phyloP scores from a whole-genome alignment of 257 asterid genomes.

The Orobanche coerulescens region DNA sequence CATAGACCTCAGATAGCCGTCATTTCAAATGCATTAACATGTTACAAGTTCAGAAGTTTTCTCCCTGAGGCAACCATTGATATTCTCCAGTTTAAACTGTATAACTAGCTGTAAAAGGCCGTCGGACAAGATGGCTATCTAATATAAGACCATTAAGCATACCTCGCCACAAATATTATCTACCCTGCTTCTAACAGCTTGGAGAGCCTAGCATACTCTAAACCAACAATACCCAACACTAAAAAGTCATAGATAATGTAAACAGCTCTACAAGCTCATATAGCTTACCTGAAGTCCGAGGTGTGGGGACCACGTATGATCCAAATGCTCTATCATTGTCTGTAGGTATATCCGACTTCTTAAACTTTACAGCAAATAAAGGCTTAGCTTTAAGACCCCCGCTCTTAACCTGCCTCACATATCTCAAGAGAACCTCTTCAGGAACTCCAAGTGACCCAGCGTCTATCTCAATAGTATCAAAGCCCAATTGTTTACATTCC shows the following conservation, averaged over 20 bases:
- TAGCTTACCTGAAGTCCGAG: conserved; percentile 61
- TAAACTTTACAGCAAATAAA: conserved; percentile 65
- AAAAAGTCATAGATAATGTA: no score
- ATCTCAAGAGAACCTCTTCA: conserved; percentile 82
- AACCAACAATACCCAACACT: no score
- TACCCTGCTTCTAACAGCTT: background rate
- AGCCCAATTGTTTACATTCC: conserved; percentile 89
- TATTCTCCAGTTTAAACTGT: no score
- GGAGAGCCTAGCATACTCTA: background rate
- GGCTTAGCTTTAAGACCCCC: conserved; percentile 86
- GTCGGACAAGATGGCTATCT: background rate
- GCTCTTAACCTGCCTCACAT: conserved; percentile 76
- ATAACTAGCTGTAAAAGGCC: no score
- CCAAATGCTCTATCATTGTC: conserved; percentile 64
- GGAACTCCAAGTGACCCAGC: conserved; percentile 69
- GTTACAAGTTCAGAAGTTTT: no score
- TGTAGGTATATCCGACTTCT: conserved; percentile 67
- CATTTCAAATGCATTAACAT: no score
- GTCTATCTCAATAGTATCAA: conserved; percentile 82
- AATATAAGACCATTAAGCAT: conserved; percentile 1
- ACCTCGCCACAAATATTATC: background rate
- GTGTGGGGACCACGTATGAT: conserved; percentile 55
- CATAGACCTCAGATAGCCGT: background rate
- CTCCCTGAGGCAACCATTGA: no score
- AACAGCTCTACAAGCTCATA: background rate